phyloP scores from a whole-genome alignment of 441 rosid species.

The Corymbia calophylla region DNA sequence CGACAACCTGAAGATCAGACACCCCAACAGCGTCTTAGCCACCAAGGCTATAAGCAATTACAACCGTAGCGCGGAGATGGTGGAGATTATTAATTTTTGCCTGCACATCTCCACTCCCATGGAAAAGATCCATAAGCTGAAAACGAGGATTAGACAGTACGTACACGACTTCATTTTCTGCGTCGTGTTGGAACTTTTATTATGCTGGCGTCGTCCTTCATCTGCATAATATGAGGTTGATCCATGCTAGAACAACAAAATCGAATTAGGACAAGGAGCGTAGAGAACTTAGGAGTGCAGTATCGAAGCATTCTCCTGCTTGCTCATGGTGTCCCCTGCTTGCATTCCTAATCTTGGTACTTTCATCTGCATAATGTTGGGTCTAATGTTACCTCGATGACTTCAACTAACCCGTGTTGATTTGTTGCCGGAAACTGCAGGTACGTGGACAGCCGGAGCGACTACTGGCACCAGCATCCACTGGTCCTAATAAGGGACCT shows the following conservation, averaged over 20 bases:
- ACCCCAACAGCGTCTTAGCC: neutral
- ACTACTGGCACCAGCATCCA: neutral
- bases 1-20: neutral
- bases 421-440: neutral
- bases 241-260: neutral
- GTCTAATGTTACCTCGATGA: neutral
- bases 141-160: fast-evolving
- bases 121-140: neutral
- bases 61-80: neutral
- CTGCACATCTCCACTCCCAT: neutral
- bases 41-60: neutral
- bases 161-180: neutral
- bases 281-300: neutral
- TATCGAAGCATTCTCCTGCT: neutral
- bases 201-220: neutral
- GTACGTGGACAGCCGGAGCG: neutral
- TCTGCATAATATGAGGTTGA: neutral
- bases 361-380: neutral
- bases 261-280: neutral
- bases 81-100: neutral
- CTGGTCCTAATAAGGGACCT: neutral
- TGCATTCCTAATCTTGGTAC: neutral
- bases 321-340: neutral
- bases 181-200: neutral
- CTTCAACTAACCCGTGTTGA: neutral